phyloP scores from a whole-genome alignment of 352 stramenopile species.

The Globisporangium perplexum region DNA sequence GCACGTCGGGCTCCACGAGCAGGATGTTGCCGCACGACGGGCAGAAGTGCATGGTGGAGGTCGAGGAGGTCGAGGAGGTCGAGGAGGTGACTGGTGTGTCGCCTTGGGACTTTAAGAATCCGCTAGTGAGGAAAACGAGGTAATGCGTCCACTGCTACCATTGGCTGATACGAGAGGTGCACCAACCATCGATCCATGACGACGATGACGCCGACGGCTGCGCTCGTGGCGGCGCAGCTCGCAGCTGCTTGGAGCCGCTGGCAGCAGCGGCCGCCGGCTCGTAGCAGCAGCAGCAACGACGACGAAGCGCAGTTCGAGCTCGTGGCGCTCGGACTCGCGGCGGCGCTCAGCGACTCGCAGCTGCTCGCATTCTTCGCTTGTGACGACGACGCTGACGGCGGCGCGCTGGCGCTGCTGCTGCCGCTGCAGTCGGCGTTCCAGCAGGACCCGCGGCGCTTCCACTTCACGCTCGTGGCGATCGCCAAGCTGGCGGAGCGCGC shows the following conservation, averaged over 20 bases:
- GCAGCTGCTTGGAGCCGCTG: conserved; percentile 13
- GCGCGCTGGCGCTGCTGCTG: conserved; percentile 28
- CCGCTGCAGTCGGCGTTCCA: conserved; percentile 21
- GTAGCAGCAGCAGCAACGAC: conserved; percentile 9
- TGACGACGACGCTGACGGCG: neutral
- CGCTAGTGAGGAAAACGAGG: no score
- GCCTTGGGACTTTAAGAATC: no score
- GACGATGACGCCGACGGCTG: neutral
- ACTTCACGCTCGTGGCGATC: conserved; percentile 36
- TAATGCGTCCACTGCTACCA: no score
- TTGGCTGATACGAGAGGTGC: no score
- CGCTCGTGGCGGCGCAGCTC: conserved; percentile 12
- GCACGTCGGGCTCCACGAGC: conserved; percentile 82
- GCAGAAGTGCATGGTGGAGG: conserved; percentile 83
- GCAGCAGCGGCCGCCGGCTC: neutral
- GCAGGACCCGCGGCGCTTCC: conserved; percentile 16
- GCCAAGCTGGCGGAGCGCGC: conserved; percentile 21
- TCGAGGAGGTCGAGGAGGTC: neutral
- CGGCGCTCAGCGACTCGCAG: conserved; percentile 16
- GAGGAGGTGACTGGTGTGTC: neutral
- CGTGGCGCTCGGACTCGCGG: conserved; percentile 30
- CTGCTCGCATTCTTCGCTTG: conserved; percentile 20
- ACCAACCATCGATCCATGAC: neutral
- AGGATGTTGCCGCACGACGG: conserved; percentile 88
- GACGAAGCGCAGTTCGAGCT: conserved; percentile 53